Base-by-base conservation (phyloP, 176 grass and related monocot genomes). In the Saccharum officinarum region DNA sequence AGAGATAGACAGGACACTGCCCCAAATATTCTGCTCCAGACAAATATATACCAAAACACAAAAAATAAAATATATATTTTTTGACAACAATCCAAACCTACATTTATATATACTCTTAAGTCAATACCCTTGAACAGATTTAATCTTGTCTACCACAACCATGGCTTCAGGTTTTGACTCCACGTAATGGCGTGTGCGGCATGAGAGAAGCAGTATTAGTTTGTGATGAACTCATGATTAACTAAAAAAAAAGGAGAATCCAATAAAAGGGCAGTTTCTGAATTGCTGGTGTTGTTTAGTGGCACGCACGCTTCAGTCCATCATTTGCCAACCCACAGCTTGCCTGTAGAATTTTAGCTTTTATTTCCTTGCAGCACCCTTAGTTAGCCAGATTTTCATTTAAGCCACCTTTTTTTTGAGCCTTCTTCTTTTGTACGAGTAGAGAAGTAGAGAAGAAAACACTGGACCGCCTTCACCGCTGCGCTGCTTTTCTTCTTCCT, bases 251-350 rank as follows among this genome's bases (percentile, higher is more conserved):
- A 38, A 3, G 13, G 2, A 3, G 25, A 77, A 71, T 71, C n/a
- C 10, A 40, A 40, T 50, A 36, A 36, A 44, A 78, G 22, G 28
- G 3, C 5, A 11, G 11, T 39, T 13, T 79, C 39, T 75, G 75
- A 62, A 50, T 25, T 66, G 75, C 2, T 20, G 23, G 15, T 57
- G 77, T 6, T 69, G 62, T 50, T 81, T 85, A 76, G 82, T 85
- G 82, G 87, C 77, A 41, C 7, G 87, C 87, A 89, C 82, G 87
- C 77, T 74, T 23, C 77, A 17, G 77, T 89, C 82, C 82, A 76
- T 73, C 69, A 75, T 41, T 50, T 81, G 82, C 49, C 87, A 69
- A 40, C 87, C 71, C 73, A 68, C 67, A 68, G 82, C 82, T 81
- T 77, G 68, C 77, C 50, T 76, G 71, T 46, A 80, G 49, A 25